Percentiles rank a stretch among this genome's conserved stretches.
Evolutionary conservation across 345 rosid species (phyloP).

Genomic region (Nephelium lappaceum): DNA sequence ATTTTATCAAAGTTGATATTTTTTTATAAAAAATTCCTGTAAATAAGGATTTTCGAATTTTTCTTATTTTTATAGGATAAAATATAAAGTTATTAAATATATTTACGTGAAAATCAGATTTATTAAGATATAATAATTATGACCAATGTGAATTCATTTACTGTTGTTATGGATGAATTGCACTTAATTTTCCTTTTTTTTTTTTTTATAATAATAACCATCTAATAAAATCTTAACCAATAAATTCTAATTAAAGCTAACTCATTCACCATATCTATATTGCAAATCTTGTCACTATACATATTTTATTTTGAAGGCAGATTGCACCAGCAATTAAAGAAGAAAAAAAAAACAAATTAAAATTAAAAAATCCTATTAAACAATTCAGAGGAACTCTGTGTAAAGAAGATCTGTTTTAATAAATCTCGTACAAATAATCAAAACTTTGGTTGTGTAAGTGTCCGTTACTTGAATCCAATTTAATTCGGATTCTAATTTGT

Average conservation of each 20-base stretch:
- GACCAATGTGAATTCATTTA: background rate
- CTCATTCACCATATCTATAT: background rate
- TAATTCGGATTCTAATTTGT: background rate
- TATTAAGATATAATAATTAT: background rate
- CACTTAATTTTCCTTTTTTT: background rate
- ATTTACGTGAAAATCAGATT: background rate
- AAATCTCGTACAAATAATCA: too few relatives aligned
- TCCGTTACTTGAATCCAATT: background rate
- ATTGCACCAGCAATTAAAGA: background rate
- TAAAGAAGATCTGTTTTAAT: background rate
- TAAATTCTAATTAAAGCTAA: too few relatives aligned
- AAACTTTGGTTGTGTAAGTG: background rate
- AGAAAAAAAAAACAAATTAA: too few relatives aligned
- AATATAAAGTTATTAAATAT: too few relatives aligned
- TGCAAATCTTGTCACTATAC: background rate
- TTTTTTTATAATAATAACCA: background rate
- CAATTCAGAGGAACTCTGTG: too few relatives aligned
- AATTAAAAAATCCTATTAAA: too few relatives aligned
- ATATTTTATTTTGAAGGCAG: background rate
- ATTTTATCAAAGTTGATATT: too few relatives aligned
- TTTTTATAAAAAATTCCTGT: too few relatives aligned
- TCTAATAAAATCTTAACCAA: background rate
- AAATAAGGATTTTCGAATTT: too few relatives aligned
- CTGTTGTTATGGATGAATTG: background rate
- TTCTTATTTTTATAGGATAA: too few relatives aligned